Base-by-base conservation (phyloP, 1,139 yeast genomes). In the Wickerhamomyces sp. region DNA sequence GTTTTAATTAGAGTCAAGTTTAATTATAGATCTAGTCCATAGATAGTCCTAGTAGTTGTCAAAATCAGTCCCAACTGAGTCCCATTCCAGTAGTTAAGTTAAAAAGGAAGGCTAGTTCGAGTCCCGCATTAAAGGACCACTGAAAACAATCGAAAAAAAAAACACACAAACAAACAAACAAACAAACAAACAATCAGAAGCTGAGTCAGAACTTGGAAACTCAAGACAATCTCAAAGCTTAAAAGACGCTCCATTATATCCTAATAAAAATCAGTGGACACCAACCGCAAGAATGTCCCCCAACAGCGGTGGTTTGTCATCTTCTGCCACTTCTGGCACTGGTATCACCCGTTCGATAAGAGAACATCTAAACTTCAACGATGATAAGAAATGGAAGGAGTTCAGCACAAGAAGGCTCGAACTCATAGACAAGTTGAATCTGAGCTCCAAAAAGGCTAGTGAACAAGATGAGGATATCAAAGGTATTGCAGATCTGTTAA, bases 361-460 rank as follows among this genome's bases (percentile, higher is more conserved):
- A 42, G 73, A 75, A 43, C 82, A 78, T 57, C 73, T 93, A 46
- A 77, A 83, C 47, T 93, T 93, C 64, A 72, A 70, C 26, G 96
- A 93, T 63, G 96, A 89, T 53, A 71, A 81, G 43, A 73, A 76
- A 48, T 93, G 99, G 99, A 88, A 87, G 60, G 77, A 82, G 57
- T 91, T 93, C 61, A 85, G 95, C 10, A 90, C 95, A 2, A 72
- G 98, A 47, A 69, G 99, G 53, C 71, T 93, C 37, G 96, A 90
- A 65, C 72, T 93, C 46, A 93, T 93, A 37, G 97, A 91, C 62
- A 78, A 85, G 23, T 72, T 89, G 55, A 84, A 83, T 44, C 70
- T 93, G 46, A 81, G 91, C 53, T 75, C 82, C 30, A 79, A 80
- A 51, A 91, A 90, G 67, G 98, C 98, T 1, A 80, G 91, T 46